phyloP scores from a whole-genome alignment of 176 grass and related monocot species.

The barley (Hordeum vulgare) region MorexV3_pseudomolecules_assembly NC_058520.1:597258854-597259353 shows the following conservation, averaged over 20 bases:
- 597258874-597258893: too few species aligned
- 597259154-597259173: slow-evolving; percentile 91
- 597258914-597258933: too few species aligned
- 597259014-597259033: not conserved
- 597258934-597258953: too few species aligned
- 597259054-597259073: not conserved
- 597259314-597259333: slow-evolving; percentile 52
- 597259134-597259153: slow-evolving; percentile 72
- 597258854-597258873: too few species aligned
- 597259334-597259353: slow-evolving; percentile 67
- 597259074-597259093: slow-evolving; percentile 5
- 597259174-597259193: slow-evolving; percentile 73
- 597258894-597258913: too few species aligned
- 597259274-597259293: slow-evolving; percentile 17
- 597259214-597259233: slow-evolving; percentile 12
- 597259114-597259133: slow-evolving; percentile 95
- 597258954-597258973: too few species aligned
- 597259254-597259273: slow-evolving; percentile 28
- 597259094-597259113: slow-evolving; percentile 14
- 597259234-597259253: slow-evolving; percentile 44
- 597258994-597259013: not conserved
- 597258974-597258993: not conserved
- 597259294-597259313: slow-evolving; percentile 29
- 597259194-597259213: slow-evolving; percentile 15
- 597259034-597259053: not conserved